A percentile compares a stretch with the other conserved stretches of the same genome.
These are phyloP conservation scores for Yamadazyma paraphyllophila DNA, from an alignment of 805 yeast genomes.

Conservation along the genomic window DNA sequence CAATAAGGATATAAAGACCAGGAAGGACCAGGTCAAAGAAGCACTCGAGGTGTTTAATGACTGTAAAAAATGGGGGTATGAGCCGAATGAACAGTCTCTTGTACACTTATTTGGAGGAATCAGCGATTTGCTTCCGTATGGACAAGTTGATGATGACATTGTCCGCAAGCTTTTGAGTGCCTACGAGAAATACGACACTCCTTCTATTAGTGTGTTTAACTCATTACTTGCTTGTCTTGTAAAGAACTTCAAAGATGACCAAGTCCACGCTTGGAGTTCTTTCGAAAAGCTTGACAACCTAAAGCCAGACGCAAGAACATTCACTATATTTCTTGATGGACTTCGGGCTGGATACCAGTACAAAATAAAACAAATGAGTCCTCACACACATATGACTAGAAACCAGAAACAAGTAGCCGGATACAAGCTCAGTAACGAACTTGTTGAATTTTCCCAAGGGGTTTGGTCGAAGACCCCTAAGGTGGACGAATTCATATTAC, in stretches of 20 bases:
- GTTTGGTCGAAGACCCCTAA: background rate
- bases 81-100: conserved; percentile 46
- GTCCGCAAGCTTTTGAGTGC: conserved; percentile 21
- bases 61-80: conserved; percentile 62
- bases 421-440: conserved; percentile 27
- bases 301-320: conserved; percentile 34
- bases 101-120: conserved; percentile 37
- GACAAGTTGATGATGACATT: conserved; percentile 20
- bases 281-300: conserved; percentile 22
- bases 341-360: conserved; percentile 9
- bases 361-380: background rate
- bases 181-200: conserved; percentile 16
- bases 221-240: conserved; percentile 34
- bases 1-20: background rate
- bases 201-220: conserved; percentile 30
- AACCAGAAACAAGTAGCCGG: conserved; percentile 22
- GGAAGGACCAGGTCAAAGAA: conserved; percentile 36
- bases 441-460: conserved; percentile 16
- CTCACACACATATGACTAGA: conserved; percentile 13
- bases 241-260: conserved; percentile 33
- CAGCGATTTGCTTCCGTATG: conserved; percentile 33
- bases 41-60: conserved; percentile 52
- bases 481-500: conserved; percentile 18
- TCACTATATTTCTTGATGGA: conserved; percentile 39
- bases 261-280: conserved; percentile 35